Conservation (phyloP, 179 eudicot species). For the Spergularia azorica region DNA sequence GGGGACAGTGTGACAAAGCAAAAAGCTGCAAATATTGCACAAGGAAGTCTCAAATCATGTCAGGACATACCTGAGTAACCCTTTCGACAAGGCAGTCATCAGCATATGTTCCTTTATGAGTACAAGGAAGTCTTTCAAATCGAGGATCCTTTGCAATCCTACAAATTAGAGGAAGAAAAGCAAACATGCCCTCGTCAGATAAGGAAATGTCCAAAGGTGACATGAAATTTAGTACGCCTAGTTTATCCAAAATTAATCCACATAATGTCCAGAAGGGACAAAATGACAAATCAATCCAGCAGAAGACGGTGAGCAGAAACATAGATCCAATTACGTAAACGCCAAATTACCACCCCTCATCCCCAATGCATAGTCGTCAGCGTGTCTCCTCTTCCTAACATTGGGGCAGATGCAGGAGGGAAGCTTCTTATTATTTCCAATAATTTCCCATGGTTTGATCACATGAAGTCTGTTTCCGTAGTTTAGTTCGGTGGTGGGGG, state of each 20-base stretch:
- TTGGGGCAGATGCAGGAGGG: not conserved
- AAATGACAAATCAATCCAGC: not conserved
- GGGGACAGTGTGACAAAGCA: no score
- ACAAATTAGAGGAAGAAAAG: conserved; percentile 16
- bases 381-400: no score
- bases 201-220: not conserved
- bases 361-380: no score
- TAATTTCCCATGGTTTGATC: no score
- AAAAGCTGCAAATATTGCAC: no score
- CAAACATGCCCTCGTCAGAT: not conserved
- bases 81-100: conserved; percentile 93
- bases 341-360: not conserved
- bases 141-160: conserved; percentile 99
- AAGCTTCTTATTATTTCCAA: not conserved
- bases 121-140: conserved; percentile 93
- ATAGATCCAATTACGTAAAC: not conserved
- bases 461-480: not conserved
- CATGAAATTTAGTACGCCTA: conserved; percentile 2
- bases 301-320: not conserved
- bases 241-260: not conserved
- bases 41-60: no score
- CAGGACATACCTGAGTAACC: conserved; percentile 72
- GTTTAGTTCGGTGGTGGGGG: not conserved
- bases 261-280: not conserved
- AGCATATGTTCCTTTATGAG: conserved; percentile 96